Base-by-base conservation (phyloP, 148 eudicot genomes). In the Chenopodium album region DNA sequence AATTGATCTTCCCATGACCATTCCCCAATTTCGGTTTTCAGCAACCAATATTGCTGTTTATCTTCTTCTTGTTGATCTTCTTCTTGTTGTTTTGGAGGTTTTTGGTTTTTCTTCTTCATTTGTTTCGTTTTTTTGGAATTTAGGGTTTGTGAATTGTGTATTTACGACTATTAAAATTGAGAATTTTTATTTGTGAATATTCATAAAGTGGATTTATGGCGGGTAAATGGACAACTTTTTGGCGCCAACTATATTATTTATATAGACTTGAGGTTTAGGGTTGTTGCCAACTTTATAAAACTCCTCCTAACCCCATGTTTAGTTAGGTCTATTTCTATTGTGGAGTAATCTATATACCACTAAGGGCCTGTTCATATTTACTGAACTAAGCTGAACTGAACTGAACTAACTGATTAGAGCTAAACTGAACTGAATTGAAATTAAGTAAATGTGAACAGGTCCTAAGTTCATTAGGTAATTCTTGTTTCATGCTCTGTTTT, bases 1-100 rank as follows among this genome's bases (percentile, higher is more conserved):
- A 85, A 72, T 87, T 95, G 98, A 76, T 95, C 98, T 4, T 88
- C 92, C 99, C 99, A 95, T 22, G 99, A 95, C 99, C 99, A 95
- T 76, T 91, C 94, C 7, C 89, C 89, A 56, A 90, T 86, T 77
- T 95, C 99, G 28, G 99, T 93, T 82, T 95, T 95, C 84, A 95
- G 73, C 47, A 95, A 85, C 99, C 99, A 95, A 84, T 88, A 88
- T 20, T 86, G 86, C 26, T 26, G 41, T 75, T 67, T 23, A 80
- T 84, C 76, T 32, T 79, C 84, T 81, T 66, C 75, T n/a, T 34
- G 9, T 20, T 11, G 12, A 41, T 32, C 19, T 31, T 14, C 37
- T 48, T 14, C 20, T 56, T 12, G 5, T 62, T 41, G 74, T 23
- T 59, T 28, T 46, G 34, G 50, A 6, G 63, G 4, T 26, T 74